Conservation (phyloP, 2,329 filamentous ascomycete species). For the Pestalotiopsis fici region DNA sequence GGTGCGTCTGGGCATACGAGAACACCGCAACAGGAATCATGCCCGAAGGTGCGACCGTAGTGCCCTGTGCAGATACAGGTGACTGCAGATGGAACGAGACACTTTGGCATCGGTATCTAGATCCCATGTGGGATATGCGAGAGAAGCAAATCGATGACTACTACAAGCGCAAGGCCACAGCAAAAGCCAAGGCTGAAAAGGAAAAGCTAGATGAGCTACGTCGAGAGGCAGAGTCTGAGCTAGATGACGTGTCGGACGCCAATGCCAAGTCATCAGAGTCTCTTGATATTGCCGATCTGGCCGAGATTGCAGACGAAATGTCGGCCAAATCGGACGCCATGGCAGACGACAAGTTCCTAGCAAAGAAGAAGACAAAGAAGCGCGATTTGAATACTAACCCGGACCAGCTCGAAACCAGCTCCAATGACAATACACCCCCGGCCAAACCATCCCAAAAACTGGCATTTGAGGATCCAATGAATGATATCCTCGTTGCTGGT, state of each 20-base stretch:
- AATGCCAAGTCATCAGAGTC: not conserved
- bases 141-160: constrained; percentile 45
- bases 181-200: constrained; percentile 26
- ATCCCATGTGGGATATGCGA: constrained; percentile 45
- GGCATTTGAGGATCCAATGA: constrained; percentile 12
- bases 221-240: constrained; percentile 10
- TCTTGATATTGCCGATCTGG: not conserved
- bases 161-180: constrained; percentile 35
- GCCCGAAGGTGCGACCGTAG: constrained; percentile 55
- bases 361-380: not conserved
- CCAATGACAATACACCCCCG: constrained; percentile 11
- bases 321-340: not conserved
- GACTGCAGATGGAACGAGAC: constrained; percentile 57
- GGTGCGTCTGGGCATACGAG: constrained; percentile 71
- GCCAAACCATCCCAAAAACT: constrained; percentile 16
- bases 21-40: constrained; percentile 63
- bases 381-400: not conserved
- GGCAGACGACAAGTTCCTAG: constrained; percentile 1
- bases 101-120: constrained; percentile 49
- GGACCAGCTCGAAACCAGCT: constrained; percentile 10
- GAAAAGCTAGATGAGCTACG: constrained; percentile 11
- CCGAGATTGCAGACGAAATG: not conserved
- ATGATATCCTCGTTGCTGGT: constrained; percentile 12
- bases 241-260: not conserved
- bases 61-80: constrained; percentile 48